A percentile compares a stretch with the other conserved stretches of the same genome.
phyloP scores from a whole-genome alignment of 106 monocot species.

The Dendrobium catenatum region DNA sequence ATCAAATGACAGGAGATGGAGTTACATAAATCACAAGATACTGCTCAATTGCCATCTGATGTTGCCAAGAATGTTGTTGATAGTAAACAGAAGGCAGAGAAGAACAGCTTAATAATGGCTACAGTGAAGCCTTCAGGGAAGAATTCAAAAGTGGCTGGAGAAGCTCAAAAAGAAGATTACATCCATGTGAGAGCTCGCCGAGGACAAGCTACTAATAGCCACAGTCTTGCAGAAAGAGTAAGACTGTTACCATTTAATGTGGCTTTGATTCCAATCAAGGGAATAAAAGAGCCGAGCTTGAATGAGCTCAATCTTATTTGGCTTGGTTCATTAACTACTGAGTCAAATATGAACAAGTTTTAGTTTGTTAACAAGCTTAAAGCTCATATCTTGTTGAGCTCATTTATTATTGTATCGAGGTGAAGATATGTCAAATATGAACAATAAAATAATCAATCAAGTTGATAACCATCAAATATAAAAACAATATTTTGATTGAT shows the following conservation, averaged over 20 bases:
- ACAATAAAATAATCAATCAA: too few species aligned
- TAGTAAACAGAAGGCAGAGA: conserved; percentile 12
- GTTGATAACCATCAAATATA: too few species aligned
- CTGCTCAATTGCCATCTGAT: conserved; percentile 13
- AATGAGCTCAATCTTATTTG: neutral
- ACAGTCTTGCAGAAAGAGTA: conserved; percentile 61
- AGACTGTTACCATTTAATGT: neutral
- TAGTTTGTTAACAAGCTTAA: neutral
- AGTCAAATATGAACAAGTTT: neutral
- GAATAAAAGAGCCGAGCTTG: neutral
- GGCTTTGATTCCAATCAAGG: neutral
- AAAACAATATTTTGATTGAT: too few species aligned
- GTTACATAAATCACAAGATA: conserved; percentile 16
- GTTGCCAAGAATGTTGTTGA: conserved; percentile 12
- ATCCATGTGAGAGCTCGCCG: conserved; percentile 51
- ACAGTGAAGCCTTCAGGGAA: conserved; percentile 13
- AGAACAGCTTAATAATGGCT: conserved; percentile 21
- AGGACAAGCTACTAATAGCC: conserved; percentile 56
- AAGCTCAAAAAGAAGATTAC: conserved; percentile 24
- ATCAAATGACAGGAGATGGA: conserved; percentile 16
- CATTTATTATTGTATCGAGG: neutral
- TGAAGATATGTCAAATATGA: too few species aligned
- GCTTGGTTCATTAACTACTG: neutral
- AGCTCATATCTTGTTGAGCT: neutral
- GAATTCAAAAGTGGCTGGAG: conserved; percentile 16